Base-by-base conservation (phyloP, 441 rosid genomes). In the Gossypium trilobum region DNA sequence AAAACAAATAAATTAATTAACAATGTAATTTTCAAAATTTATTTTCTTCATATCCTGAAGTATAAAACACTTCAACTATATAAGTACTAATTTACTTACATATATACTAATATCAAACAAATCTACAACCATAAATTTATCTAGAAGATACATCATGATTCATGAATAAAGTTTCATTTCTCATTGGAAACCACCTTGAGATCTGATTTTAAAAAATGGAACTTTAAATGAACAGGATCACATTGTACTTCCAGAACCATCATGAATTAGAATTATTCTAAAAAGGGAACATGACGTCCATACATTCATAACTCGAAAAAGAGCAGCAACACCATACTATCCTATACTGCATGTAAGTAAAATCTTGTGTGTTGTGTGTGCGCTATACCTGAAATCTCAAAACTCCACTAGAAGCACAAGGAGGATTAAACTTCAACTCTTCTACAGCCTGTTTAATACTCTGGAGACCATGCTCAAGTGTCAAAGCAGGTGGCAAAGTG, bases 401-500 rank as follows among this genome's bases (percentile, higher is more conserved):
- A 72, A 89, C 72, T 51, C 97, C 97, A 42, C 76, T 77, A 44
- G 83, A 79, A 68, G 87, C 80, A 50, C 66, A 14, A 5, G 94
- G 96, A 75, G 96, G 94, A 81, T 89, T 78, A 64, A 72, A 39
- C 87, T 85, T 88, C 65, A 92, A 73, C 79, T 85, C 71, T 50
- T 88, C 84, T 2, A 94, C 83, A 72, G 87, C 93, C 54, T 79
- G 88, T 69, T 75, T 76, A 11, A 94, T 77, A 16, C 87, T 81
- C 78, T 81, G 74, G 0, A 94, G 83, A 4, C 97, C 99, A 25
- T 70, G 72, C 75, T 89, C 85, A 65, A 94, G 87, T 62, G 92
- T 85, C 85, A 94, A 82, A 7, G 94, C 97, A 36, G 93, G 96
- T 65, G 91, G 85, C 78, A 90, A 80, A 54, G 85, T 87, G 59